phyloP scores from a whole-genome alignment of 2,329 filamentous ascomycete genomes.

The Uncinocarpus reesii region DNA sequence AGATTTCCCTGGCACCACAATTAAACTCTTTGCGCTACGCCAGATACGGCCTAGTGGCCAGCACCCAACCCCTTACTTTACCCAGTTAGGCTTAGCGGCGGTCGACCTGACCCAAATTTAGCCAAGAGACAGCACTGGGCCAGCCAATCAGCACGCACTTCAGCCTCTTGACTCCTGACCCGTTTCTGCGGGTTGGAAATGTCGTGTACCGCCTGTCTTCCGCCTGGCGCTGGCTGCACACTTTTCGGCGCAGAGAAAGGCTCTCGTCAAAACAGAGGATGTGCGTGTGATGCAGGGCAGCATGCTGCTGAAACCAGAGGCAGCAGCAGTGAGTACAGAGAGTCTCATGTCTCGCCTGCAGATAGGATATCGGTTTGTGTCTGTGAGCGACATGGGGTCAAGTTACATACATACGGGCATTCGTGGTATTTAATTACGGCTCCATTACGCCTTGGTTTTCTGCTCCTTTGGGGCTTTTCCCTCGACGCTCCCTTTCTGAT shows the following conservation, averaged over 20 bases:
- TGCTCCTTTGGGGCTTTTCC: neutral
- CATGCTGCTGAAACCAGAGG: no score
- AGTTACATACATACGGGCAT: neutral
- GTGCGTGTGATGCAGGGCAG: no score
- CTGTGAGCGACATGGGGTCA: no score
- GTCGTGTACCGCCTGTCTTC: neutral
- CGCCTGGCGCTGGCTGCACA: neutral
- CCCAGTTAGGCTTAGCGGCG: neutral
- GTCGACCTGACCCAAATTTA: neutral
- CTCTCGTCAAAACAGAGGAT: no score
- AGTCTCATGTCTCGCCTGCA: no score
- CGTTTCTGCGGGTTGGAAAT: slow-evolving; percentile 7
- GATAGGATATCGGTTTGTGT: no score
- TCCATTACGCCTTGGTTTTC: neutral
- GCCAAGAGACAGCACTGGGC: neutral
- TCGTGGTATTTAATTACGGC: neutral
- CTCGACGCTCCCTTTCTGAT: slow-evolving; percentile 10
- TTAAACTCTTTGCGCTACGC: neutral
- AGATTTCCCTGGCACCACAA: neutral
- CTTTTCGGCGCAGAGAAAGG: no score
- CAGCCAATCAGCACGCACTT: slow-evolving; percentile 1
- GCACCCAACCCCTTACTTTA: slow-evolving; percentile 3
- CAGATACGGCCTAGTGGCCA: neutral
- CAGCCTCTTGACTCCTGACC: slow-evolving; percentile 8
- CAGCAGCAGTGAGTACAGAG: no score